These are phyloP conservation scores for Clarkia xantiana DNA, from an alignment of 345 rosid genomes.

Conservation along the genomic window DNA sequence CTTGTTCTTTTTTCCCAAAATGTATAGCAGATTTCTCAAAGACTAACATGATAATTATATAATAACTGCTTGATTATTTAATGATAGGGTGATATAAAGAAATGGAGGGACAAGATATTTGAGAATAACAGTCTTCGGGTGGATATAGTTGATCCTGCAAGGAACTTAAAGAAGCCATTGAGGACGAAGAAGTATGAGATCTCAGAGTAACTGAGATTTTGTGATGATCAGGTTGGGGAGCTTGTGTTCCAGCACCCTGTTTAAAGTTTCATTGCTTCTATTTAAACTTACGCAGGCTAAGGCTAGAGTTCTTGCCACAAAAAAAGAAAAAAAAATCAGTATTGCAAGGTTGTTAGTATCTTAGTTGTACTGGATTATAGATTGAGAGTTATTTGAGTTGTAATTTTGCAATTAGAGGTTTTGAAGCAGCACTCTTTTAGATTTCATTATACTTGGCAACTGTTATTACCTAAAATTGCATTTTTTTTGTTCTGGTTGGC, in stretches of 20 bases:
- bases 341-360: too few species aligned
- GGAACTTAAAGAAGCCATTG: slow-evolving; percentile 35
- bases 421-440: too few species aligned
- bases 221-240: slow-evolving; percentile 67
- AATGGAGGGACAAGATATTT: slow-evolving; percentile 57
- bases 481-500: too few species aligned
- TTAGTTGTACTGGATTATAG: too few species aligned
- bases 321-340: too few species aligned
- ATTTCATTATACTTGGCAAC: too few species aligned
- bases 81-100: slow-evolving; percentile 28
- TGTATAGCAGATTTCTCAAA: not conserved
- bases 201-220: slow-evolving; percentile 63
- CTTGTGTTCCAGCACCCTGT: too few species aligned
- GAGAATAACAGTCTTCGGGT: slow-evolving; percentile 54
- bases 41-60: not conserved
- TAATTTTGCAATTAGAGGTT: too few species aligned
- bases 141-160: slow-evolving; percentile 35
- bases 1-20: too few species aligned
- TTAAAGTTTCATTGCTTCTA: not conserved
- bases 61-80: slow-evolving; percentile 3
- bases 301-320: not conserved
- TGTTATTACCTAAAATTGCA: too few species aligned
- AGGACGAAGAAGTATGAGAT: slow-evolving; percentile 24
- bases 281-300: not conserved
- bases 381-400: too few species aligned